Conservation (phyloP, 257 asterid genomes). For the Ocimum tenuiflorum region DNA sequence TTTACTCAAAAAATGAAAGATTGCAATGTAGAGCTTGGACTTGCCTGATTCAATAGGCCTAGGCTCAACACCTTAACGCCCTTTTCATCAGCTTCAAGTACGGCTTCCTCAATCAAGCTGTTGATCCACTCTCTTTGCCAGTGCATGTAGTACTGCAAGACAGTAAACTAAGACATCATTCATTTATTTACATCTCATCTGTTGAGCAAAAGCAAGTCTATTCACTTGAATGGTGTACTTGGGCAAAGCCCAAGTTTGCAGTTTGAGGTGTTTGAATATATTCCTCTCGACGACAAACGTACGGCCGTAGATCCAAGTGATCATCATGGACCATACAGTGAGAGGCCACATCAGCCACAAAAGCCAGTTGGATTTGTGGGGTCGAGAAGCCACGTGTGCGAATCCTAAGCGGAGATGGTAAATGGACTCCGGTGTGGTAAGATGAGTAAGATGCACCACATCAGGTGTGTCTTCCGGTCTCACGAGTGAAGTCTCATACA, state of each 20-base stretch:
- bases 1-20: too few species aligned
- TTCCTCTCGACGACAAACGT: constrained; percentile 48
- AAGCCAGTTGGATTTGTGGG: constrained; percentile 35
- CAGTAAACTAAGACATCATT: too few species aligned
- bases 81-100: too few species aligned
- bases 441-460: constrained; percentile 50
- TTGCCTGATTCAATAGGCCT: too few species aligned
- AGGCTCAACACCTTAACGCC: too few species aligned
- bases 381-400: constrained; percentile 50
- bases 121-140: too few species aligned
- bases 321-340: constrained; percentile 28
- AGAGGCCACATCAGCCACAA: constrained; percentile 52
- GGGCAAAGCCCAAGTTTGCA: constrained; percentile 54
- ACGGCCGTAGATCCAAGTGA: constrained; percentile 24
- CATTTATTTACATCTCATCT: too few species aligned
- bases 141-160: too few species aligned
- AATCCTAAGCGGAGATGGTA: constrained; percentile 52
- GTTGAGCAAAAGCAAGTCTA: too few species aligned
- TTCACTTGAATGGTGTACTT: constrained; percentile 43
- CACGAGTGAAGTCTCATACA: constrained; percentile 31
- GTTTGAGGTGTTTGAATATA: constrained; percentile 30
- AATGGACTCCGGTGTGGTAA: constrained; percentile 53
- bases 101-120: too few species aligned
- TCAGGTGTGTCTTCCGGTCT: constrained; percentile 38
- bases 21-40: too few species aligned